Conservation (phyloP, 177 flowering plant genomes). For the Vitis hybrid region DNA sequence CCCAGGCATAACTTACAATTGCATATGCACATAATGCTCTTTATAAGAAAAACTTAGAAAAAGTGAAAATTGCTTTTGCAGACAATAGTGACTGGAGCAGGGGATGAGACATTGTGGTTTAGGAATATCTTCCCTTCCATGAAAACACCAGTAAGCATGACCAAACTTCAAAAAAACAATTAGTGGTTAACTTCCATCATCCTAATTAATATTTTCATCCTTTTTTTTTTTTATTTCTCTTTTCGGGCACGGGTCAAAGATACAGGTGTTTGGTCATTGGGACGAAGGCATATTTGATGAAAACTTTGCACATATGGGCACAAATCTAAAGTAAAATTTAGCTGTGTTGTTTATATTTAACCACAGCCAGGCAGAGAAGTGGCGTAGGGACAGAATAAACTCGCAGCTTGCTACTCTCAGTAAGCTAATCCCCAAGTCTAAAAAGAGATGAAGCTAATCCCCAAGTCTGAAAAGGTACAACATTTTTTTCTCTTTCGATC, state of each 20-base stretch:
- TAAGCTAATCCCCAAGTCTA: conserved; percentile 69
- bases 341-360: conserved; percentile 15
- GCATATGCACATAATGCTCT: too few species aligned
- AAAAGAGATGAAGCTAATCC: conserved; percentile 31
- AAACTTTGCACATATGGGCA: neutral
- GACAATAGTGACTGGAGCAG: conserved; percentile 98
- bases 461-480: too few species aligned
- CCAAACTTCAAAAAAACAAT: too few species aligned
- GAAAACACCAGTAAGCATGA: conserved; percentile 65
- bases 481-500: too few species aligned
- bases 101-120: conserved; percentile 92
- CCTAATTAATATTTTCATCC: too few species aligned
- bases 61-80: conserved; percentile 25
- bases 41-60: too few species aligned
- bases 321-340: too few species aligned
- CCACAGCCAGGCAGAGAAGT: conserved; percentile 88
- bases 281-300: conserved; percentile 85
- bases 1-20: too few species aligned
- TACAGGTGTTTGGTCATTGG: conserved; percentile 83
- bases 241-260: conserved; percentile 78
- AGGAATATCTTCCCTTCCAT: conserved; percentile 95
- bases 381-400: conserved; percentile 87
- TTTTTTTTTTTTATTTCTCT: neutral
- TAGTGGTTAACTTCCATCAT: too few species aligned
- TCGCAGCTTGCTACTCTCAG: conserved; percentile 70